A percentile compares a stretch with the other conserved stretches of the same genome.
These are phyloP conservation scores for Mychonastes homosphaera DNA, from an alignment of 139 green algal species.

Conservation along the genomic window DNA sequence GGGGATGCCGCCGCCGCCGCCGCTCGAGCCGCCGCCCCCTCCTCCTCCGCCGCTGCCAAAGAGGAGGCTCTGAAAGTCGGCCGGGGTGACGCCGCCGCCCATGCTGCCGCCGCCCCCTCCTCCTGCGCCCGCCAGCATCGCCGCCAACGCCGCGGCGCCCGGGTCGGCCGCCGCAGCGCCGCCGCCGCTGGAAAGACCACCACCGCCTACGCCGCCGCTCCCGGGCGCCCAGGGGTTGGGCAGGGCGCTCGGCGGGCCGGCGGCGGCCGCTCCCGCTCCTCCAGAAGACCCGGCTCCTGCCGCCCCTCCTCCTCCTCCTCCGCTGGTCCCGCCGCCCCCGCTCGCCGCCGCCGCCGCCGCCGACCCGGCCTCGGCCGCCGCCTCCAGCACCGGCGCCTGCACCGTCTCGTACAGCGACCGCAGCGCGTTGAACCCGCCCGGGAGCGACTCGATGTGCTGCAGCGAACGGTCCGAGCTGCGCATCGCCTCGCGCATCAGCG, in stretches of 20 bases:
- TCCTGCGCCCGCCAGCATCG: not conserved
- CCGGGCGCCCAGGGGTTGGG: conserved; percentile 86
- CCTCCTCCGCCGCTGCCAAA: no score
- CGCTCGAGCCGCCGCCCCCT: no score
- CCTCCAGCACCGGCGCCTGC: conserved; percentile 32
- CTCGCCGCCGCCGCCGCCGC: not conserved
- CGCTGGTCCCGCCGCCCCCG: not conserved
- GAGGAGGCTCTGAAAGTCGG: no score
- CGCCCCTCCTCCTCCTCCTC: conserved; percentile 1
- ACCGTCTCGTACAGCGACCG: conserved; percentile 80
- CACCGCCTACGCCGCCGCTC: no score
- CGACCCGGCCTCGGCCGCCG: not conserved
- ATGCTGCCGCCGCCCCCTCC: no score
- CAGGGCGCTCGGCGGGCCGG: conserved; percentile 63
- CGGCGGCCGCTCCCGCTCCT: conserved; percentile 14
- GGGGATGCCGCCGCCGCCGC: no score
- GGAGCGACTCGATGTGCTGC: conserved; percentile 87
- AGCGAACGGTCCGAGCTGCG: conserved; percentile 75
- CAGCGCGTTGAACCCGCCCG: conserved; percentile 93
- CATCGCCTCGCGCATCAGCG: conserved; percentile 89
- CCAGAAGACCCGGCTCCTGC: not conserved
- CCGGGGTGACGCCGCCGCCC: no score
- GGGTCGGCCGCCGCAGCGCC: conserved; percentile 1
- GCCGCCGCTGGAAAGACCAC: not conserved
- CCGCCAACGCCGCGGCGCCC: conserved; percentile 3